Percentiles rank a stretch among this genome's conserved stretches.
Evolutionary conservation across 176 grass and related monocot species (phyloP).

Genomic region (Aegilops umbellulata): DNA sequence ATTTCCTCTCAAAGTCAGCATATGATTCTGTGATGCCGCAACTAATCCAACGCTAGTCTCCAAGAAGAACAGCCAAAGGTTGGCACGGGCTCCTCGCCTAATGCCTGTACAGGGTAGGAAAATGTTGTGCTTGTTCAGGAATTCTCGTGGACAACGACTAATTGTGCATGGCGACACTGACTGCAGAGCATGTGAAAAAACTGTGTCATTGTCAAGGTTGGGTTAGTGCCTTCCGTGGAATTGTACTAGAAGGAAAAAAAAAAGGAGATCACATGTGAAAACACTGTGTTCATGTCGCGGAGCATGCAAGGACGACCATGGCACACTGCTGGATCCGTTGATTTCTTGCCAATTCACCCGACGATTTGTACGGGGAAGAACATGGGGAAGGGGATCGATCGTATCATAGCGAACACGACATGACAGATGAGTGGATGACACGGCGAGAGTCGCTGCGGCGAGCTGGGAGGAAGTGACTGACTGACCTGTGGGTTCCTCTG

Average conservation of each 20-base stretch:
- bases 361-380: neutral
- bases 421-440: fast-evolving
- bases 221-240: neutral
- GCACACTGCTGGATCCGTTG: no score
- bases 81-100: neutral
- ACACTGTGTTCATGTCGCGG: no score
- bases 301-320: neutral
- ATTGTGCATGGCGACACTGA: neutral
- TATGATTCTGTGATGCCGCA: neutral
- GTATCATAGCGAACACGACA: neutral
- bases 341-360: neutral
- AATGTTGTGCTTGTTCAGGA: neutral
- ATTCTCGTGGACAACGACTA: neutral
- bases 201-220: no score
- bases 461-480: neutral
- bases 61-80: neutral
- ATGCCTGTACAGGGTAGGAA: neutral
- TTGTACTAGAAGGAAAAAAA: neutral
- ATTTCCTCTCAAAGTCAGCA: neutral
- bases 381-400: neutral
- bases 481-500: constrained; percentile 60
- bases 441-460: neutral
- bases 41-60: neutral
- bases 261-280: no score
- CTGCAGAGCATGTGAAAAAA: no score